Base-by-base conservation (phyloP, 495 filamentous ascomycete genomes). In the Penicillium alfredii region DNA sequence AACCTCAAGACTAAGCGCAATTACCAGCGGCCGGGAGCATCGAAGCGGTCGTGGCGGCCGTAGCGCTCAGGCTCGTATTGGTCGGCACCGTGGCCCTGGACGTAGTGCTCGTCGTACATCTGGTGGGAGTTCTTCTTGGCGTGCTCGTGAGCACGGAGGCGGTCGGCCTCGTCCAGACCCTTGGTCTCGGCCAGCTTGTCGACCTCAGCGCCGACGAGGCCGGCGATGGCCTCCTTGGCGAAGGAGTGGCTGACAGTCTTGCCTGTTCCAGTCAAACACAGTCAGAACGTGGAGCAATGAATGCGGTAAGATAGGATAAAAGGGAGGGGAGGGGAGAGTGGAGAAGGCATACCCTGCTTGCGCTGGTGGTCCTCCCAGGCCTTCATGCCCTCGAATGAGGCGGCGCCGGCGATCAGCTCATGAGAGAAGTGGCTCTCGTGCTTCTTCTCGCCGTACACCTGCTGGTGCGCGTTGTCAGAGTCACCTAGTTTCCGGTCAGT, bases 101-200 rank as follows among this genome's bases (percentile, higher is more conserved):
- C 56, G 56, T 80, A 80, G 48, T 77, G 72, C 52, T 80, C 62
- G 37, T 78, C 71, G 46, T 84, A 84, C 64, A 85, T 61, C 20
- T 72, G 34, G 61, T 82, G 61, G 22, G 75, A 76, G 47, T 80
- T 77, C 67, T 75, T 45, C 64, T 77, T 73, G 32, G 84, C 83
- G 37, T 84, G 71, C 36, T 72, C 68, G 51, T 81, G 78, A 33
- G 81, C 78, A 51, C 69, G 62, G 67, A 84, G 72, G 28, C 68
- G 64, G 63, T 90, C 84, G 39, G 77, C 56, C 50, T 66, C 73
- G 58, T 86, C 79, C 43, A 82, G 68, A 17, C 83, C 83, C 73
- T 85, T 87, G 53, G 77, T 84, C 74, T 89, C 82, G 53, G 74
- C 69, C 20, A 89, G 69, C 65, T 80, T 86, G 69, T 93, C 86